Evolutionary conservation across 2,329 filamentous ascomycete species (phyloP), one percentile per base, ranked within the genome.

Genomic region (Fusarium sterilihyphosum): DNA sequence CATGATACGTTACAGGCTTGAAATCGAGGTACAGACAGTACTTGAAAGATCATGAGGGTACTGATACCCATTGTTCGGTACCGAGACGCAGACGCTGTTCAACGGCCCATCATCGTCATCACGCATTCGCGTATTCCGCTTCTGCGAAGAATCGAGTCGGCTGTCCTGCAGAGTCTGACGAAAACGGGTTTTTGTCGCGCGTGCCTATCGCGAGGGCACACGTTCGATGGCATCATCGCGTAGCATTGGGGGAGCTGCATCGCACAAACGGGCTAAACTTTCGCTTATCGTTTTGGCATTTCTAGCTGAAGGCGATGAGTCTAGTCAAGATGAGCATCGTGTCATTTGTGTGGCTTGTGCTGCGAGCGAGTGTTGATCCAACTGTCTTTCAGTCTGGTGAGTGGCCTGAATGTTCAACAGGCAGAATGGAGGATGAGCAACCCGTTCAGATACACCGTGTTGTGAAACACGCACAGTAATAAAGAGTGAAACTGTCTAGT

Each of bases 21-120:
- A 40, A 41, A 37, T 33, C 37, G 50, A 70, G 65, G 46, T 70
- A 31, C 20, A 31, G 26, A 49, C 20, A 49, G 20, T 49, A 74
- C 71, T 40, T 54, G 31, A 29, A 52, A 44, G 67, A 65, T 64
- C 71, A 50, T 56, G 57, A 62, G 33, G 62, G 73, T 77, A 75
- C 64, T 54, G 38, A 67, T 75, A 76, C 73, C 75, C 73, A 71
- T 65, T 66, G 61, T 67, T 60, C 52, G 73, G 75, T 76, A 75
- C 65, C 69, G 59, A 76, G 66, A 54, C 65, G 69, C 67, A 74
- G 66, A 52, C 65, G 66, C 69, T 50, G 73, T 61, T 63, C 61
- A 67, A 50, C 47, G 44, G 62, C 40, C 47, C 43, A 24, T 52
- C 60, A 73, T 73, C 75, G 75, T 78, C 75, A 78, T 77, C 67